A percentile compares a stretch with the other conserved stretches of the same genome.
These are phyloP conservation scores for Tylopilus balloui DNA, from an alignment of 768 basidiomycete genomes.

Conservation along the genomic window DNA sequence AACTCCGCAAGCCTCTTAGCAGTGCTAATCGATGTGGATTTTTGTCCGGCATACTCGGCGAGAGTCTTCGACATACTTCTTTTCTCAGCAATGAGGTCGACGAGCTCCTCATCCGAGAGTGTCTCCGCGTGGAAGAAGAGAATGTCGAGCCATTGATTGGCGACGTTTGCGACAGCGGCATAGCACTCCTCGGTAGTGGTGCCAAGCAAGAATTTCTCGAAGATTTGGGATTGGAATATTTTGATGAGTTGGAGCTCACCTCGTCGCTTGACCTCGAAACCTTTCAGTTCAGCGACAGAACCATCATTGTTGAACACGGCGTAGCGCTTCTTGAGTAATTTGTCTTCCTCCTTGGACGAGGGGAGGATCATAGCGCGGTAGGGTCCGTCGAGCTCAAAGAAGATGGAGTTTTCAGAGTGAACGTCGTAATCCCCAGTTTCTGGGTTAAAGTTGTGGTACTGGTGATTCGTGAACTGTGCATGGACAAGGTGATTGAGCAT, in stretches of 20 bases:
- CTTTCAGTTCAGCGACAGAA: conserved; percentile 95
- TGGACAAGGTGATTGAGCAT: conserved; percentile 99
- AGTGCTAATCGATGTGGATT: conserved; percentile 97
- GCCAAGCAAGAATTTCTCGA: conserved; percentile 95
- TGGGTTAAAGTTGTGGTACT: conserved; percentile 90
- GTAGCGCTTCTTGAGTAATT: conserved; percentile 96
- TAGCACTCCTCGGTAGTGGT: conserved; percentile 95
- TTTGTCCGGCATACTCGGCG: conserved; percentile 93
- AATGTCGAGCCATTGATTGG: conserved; percentile 96
- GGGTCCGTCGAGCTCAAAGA: conserved; percentile 98
- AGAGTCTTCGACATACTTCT: conserved; percentile 96
- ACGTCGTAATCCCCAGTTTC: conserved; percentile 81
- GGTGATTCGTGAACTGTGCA: conserved; percentile 93
- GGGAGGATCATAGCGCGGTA: conserved; percentile 99
- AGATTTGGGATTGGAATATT: conserved; percentile 97
- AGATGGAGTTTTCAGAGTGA: conserved; percentile 96
- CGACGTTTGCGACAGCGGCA: conserved; percentile 85
- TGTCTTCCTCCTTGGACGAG: conserved; percentile 98
- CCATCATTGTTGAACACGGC: conserved; percentile 99
- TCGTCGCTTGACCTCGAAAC: conserved; percentile 97
- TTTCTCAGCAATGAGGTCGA: conserved; percentile 98
- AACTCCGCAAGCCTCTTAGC: conserved; percentile 94
- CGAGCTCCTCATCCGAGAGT: conserved; percentile 85
- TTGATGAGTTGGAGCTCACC: conserved; percentile 99
- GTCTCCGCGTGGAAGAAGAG: conserved; percentile 83